Base-by-base conservation (phyloP, 2,329 filamentous ascomycete species). In the Xylariaceae sp. region DNA sequence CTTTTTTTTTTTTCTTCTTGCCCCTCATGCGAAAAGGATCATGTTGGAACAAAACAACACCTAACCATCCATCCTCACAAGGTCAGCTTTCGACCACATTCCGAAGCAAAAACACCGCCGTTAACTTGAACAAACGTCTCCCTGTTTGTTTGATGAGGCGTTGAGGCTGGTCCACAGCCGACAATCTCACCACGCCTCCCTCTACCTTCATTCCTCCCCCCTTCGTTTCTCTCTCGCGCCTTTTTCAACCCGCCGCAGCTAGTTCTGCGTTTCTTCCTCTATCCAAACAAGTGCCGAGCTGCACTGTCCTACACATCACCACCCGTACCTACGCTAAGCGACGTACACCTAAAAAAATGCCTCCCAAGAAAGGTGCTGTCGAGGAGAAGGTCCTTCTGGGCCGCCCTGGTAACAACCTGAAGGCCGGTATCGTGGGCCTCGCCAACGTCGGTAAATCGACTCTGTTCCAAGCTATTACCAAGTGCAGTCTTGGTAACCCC, bases 401-500 rank as follows among this genome's bases (percentile, higher is more conserved):
- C 76, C 84, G 94, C 73, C 94, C 94, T 64, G 94, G 94, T 72
- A 99, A 99, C 84, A 97, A 86, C 79, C 77, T 99, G 77, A 99
- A 97, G 86, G 97, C 91, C 81, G 95, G 94, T 80, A 99, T 99
- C 86, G 94, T 99, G 76, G 94, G 94, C 78, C 87, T 99, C 70
- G 94, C 94, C 76, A 99, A 99, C 77, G 95, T 99, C 67, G 94
- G 94, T 76, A 99, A 99, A 81, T 99, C 94, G 64, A 99, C 95
- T 27, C 86, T 99, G 69, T 99, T 99, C 85, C 95, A 99, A 82
- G 92, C 94, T 72, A 97, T 99, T 77, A 99, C 94, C 73, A 97
- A 97, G 82, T 96, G 89, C 77, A 86, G 86, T 63, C 87, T 99
- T 70, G 94, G 95, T 78, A 99, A 97, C 81, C 95, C 95, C 68